phyloP scores from a whole-genome alignment of 306 rosid species.

The Cucurbita maxima region DNA sequence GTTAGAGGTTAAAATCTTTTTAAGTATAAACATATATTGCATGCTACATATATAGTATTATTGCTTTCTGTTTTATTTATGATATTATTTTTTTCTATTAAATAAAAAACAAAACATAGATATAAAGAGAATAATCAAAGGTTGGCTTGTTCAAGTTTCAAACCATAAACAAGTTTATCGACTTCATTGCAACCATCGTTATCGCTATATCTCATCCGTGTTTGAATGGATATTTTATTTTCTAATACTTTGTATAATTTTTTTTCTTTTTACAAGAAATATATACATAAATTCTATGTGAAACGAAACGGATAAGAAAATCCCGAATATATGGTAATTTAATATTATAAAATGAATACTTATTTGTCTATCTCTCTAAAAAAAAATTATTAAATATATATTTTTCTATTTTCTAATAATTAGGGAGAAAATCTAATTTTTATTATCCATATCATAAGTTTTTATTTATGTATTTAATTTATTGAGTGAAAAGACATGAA shows the following conservation, averaged over 20 bases:
- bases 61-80: not conserved
- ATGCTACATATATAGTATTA: not conserved
- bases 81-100: no score
- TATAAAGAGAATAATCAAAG: not conserved
- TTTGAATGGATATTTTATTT: not conserved
- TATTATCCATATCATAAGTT: not conserved
- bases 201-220: not conserved
- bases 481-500: not conserved
- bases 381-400: no score
- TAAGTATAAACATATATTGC: no score
- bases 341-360: not conserved
- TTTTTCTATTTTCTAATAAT: no score
- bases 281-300: not conserved
- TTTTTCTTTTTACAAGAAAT: not conserved
- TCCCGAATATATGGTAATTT: not conserved
- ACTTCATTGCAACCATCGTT: not conserved
- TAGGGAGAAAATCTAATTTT: no score
- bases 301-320: not conserved
- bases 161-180: not conserved
- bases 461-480: not conserved
- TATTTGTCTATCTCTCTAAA: no score
- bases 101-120: not conserved
- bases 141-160: not conserved
- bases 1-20: no score
- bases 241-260: not conserved